Percentiles rank a stretch among this genome's conserved stretches.
Conservation (phyloP, 106 monocot genomes). For the Platanthera guangdongensis region DNA sequence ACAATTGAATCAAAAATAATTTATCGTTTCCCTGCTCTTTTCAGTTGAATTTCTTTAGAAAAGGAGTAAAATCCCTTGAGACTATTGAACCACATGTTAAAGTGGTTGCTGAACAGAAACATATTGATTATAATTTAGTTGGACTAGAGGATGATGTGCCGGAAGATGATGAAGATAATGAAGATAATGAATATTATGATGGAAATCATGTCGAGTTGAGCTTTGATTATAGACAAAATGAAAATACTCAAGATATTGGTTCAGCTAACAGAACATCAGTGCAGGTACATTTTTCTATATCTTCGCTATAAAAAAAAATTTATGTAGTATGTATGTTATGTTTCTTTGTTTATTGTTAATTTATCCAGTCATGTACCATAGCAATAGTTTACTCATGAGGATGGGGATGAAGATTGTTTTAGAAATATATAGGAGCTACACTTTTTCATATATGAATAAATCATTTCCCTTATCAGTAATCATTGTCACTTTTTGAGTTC, state of each 20-base stretch:
- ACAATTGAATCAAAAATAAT: slow-evolving; percentile 6
- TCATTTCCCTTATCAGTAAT: no score
- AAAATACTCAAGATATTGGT: slow-evolving; percentile 21
- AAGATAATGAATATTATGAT: slow-evolving; percentile 20
- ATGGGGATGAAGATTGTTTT: no score
- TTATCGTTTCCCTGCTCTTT: not conserved
- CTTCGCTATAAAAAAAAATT: not conserved
- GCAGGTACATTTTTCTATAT: slow-evolving; percentile 25
- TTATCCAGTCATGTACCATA: not conserved
- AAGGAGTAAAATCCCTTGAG: slow-evolving; percentile 55
- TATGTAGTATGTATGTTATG: not conserved
- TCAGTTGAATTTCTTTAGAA: slow-evolving; percentile 78
- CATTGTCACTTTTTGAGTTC: no score
- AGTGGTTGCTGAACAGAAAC: slow-evolving; percentile 40
- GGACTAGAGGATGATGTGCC: slow-evolving; percentile 40
- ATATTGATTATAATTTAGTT: slow-evolving; percentile 54
- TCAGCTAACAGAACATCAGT: slow-evolving; percentile 36
- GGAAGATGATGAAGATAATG: slow-evolving; percentile 25
- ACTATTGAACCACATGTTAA: slow-evolving; percentile 46
- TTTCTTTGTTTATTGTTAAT: not conserved
- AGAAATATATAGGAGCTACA: no score
- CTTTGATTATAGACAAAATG: slow-evolving; percentile 55
- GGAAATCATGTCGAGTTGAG: slow-evolving; percentile 39
- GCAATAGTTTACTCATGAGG: no score
- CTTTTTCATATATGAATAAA: no score